Base-by-base conservation (phyloP, 2,329 filamentous ascomycete genomes). In the Fusarium sublunatum region DNA sequence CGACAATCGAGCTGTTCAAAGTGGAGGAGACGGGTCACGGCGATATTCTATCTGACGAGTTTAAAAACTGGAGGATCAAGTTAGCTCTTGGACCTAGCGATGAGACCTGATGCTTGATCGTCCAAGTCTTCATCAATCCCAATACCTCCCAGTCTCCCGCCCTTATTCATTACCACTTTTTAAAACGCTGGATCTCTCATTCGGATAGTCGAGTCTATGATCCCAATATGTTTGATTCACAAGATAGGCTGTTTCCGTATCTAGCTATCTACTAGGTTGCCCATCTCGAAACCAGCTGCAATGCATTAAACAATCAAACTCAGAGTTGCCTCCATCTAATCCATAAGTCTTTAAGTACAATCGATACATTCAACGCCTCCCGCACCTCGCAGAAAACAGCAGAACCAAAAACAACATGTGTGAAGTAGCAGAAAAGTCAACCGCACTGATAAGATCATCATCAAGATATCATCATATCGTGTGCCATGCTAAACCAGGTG, bases 1-100 rank as follows among this genome's bases (percentile, higher is more conserved):
- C 85, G 2, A 75, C 78, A 6, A 90, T 98, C 58, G 90, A 95
- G 68, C 84, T 96, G 1, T 90, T 86, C 75, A 88, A 85, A 71
- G 78, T 93, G 5, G 86, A 91, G 68, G 90, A 72, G 64, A 86
- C 85, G 2, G 92, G 92, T 0, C 87, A 91, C 62, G 92, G 92
- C 1, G 82, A 85, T 24, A 92, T 97, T 44, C 78, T 97, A 36
- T 91, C 90, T 3, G 84, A 88, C 22, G 86, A 91, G 12, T 97
- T 97, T 72, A 83, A 91, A 70, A 84, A 88, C 61, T 96, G 92
- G 90, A 80, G 85, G 46, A 87, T 86, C 64, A 86, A 86, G 71
- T 73, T 86, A 24, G 76, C 76, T 1, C 67, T 83, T 51, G 72
- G 70, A 4, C 73, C 73, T 2, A 59, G 53, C 22, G 25, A 62